phyloP scores from a whole-genome alignment of 1,139 yeast genomes.

The Lodderomyces beijingensis region DNA sequence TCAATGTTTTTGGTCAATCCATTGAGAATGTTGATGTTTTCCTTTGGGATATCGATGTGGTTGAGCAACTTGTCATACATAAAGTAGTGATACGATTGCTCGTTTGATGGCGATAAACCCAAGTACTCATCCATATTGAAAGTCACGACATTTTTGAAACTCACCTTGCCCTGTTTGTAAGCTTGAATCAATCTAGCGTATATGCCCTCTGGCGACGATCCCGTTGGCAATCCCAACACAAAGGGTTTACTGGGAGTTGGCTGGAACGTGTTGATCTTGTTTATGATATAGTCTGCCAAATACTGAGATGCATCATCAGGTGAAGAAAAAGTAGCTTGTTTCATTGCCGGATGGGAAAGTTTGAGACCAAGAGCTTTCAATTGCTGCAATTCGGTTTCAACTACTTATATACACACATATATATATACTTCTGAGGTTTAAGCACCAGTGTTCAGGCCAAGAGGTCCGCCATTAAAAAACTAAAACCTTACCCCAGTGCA shows the following conservation, averaged over 20 bases:
- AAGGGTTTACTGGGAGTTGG: conserved; percentile 51
- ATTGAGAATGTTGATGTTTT: conserved; percentile 54
- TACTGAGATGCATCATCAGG: conserved; percentile 45
- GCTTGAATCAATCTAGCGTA: conserved; percentile 47
- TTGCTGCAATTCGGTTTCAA: too few relatives aligned
- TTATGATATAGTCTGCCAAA: conserved; percentile 48
- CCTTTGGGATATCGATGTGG: conserved; percentile 53
- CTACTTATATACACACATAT: too few relatives aligned
- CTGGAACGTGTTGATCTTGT: conserved; percentile 39
- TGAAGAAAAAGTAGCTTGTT: conserved; percentile 36
- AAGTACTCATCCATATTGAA: conserved; percentile 64
- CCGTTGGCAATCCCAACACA: conserved; percentile 62
- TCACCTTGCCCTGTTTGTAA: conserved; percentile 40
- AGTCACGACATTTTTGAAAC: conserved; percentile 54
- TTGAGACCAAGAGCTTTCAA: too few relatives aligned
- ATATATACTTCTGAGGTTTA: too few relatives aligned
- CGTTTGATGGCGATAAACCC: conserved; percentile 45
- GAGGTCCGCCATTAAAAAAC: too few relatives aligned
- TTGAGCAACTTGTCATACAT: conserved; percentile 57
- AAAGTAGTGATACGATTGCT: conserved; percentile 58
- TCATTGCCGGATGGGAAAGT: conserved; percentile 19
- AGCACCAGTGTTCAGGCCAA: too few relatives aligned
- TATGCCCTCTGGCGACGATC: conserved; percentile 61
- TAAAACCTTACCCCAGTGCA: too few relatives aligned
- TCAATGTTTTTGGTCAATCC: conserved; percentile 47